These are phyloP conservation scores for Galerina marginata DNA, from an alignment of 768 basidiomycete species.

Conservation along the genomic window DNA sequence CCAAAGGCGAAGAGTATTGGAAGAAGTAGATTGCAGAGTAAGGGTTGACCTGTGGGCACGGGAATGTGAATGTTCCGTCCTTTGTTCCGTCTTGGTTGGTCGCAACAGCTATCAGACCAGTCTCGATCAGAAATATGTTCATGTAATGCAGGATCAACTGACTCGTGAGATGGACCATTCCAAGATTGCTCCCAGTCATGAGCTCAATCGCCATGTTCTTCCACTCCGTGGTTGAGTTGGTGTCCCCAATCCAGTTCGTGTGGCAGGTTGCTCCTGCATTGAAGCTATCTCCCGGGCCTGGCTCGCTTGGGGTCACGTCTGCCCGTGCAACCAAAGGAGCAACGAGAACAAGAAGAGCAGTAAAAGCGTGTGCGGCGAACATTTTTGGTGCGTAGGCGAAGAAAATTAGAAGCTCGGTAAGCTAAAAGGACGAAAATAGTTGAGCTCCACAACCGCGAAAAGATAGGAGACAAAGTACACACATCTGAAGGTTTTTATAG, in stretches of 20 bases:
- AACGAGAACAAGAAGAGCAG: conserved; percentile 40
- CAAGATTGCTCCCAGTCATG: conserved; percentile 75
- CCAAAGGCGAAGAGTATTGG: conserved; percentile 61
- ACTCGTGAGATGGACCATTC: conserved; percentile 74
- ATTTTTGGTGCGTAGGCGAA: conserved; percentile 25
- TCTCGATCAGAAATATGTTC: no score
- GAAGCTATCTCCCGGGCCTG: conserved; percentile 61
- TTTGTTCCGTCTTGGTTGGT: conserved; percentile 67
- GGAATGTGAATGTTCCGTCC: conserved; percentile 52
- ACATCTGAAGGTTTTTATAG: no score
- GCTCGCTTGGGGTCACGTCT: conserved; percentile 61
- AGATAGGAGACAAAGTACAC: not conserved
- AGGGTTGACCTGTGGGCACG: conserved; percentile 72
- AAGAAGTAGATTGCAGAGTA: conserved; percentile 81
- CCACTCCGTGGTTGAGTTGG: conserved; percentile 59
- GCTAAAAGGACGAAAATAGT: no score
- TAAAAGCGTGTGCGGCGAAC: conserved; percentile 41
- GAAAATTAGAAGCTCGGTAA: no score
- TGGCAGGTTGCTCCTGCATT: conserved; percentile 59
- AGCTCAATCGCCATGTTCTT: conserved; percentile 73
- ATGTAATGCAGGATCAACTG: conserved; percentile 25
- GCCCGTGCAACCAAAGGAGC: conserved; percentile 49
- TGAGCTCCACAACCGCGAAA: no score
- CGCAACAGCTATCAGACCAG: conserved; percentile 55
- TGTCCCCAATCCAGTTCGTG: conserved; percentile 65